Base-by-base conservation (phyloP, 768 basidiomycete species). In the Stropharia rugosoannulata region DNA sequence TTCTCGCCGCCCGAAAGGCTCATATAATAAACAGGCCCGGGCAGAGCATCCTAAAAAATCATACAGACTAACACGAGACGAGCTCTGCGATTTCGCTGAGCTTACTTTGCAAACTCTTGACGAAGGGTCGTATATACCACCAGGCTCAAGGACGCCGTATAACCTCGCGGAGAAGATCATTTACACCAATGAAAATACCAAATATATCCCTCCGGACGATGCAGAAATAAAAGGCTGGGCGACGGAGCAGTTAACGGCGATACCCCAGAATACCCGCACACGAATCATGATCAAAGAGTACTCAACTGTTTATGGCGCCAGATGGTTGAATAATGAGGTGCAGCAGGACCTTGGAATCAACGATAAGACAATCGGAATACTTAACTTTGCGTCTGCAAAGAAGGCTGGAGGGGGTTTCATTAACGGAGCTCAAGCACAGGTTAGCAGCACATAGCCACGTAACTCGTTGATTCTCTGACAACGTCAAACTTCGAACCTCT, bases 401-500 rank as follows among this genome's bases (percentile, higher is more conserved):
- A 82, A 82, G 27, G 85, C 87, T 1, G 90, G 89, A 2, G 89
- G 90, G 1, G 90, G 89, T 0, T 92, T 92, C 65, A 73, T 84
- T 48, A 74, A 67, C 39, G 90, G 90, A n/a, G 81, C 88, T 1
- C 80, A 81, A 58, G 89, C 89, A 0, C 89, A 92, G 58, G 63
- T 64, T 10, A 32, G 29, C 29, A 32, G 16, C 16, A 59, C 32
- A 10, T 13, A 37, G 2, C 32, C 42, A 2, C 15, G 11, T 25
- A 18, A 11, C 3, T 38, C 18, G 8, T 42, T 19, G 8, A n/a
- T 4, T 45, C 29, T 35, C 8, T 50, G 13, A 36, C 25, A 44
- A 15, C n/a, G 0, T 16, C 44, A 10, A 18, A 27, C 16, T 7
- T 16, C 18, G 10, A 25, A 25, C 1, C 22, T 16, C 9, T 16